Percentiles rank a stretch among this genome's conserved stretches.
Evolutionary conservation across 352 stramenopile genomes (phyloP).

Genomic region (Phytophthora pseudosyringae): DNA sequence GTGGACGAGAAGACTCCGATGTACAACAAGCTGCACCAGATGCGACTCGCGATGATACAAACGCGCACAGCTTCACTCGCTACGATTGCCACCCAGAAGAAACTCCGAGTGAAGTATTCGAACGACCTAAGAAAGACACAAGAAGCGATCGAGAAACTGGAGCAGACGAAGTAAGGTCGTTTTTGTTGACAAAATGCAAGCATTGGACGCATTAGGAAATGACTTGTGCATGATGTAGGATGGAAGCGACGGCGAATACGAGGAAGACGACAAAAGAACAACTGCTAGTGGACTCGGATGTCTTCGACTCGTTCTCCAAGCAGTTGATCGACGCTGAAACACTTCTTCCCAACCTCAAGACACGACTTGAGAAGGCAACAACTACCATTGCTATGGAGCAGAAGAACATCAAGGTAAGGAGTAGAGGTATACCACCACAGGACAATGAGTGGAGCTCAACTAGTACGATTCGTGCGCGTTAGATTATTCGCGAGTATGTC

Average conservation of each 20-base stretch:
- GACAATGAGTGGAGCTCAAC: neutral
- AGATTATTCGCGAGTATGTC: slow-evolving; percentile 60
- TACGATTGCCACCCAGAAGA: slow-evolving; percentile 48
- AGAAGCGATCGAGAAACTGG: slow-evolving; percentile 46
- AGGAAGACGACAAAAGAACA: slow-evolving; percentile 34
- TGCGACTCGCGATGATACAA: slow-evolving; percentile 58
- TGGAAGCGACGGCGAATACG: neutral
- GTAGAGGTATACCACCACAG: neutral
- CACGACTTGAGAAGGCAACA: slow-evolving; percentile 47
- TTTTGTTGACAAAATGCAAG: neutral
- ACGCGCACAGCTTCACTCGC: slow-evolving; percentile 28
- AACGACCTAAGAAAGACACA: slow-evolving; percentile 53
- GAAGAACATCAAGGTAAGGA: slow-evolving; percentile 50
- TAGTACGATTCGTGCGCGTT: neutral
- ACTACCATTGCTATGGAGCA: slow-evolving; percentile 51
- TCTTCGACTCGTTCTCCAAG: slow-evolving; percentile 72
- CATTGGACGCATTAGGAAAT: neutral
- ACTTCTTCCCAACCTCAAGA: slow-evolving; percentile 52
- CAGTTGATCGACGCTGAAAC: slow-evolving; percentile 61
- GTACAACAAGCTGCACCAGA: slow-evolving; percentile 67
- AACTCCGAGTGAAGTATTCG: slow-evolving; percentile 55
- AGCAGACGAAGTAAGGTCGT: slow-evolving; percentile 44
- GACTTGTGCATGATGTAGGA: slow-evolving; percentile 8
- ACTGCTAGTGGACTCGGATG: slow-evolving; percentile 62
- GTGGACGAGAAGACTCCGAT: slow-evolving; percentile 48